A percentile compares a stretch with the other conserved stretches of the same genome.
phyloP scores from a whole-genome alignment of 2,329 filamentous ascomycete genomes.

The Hymenoscyphus fructigenus region DNA sequence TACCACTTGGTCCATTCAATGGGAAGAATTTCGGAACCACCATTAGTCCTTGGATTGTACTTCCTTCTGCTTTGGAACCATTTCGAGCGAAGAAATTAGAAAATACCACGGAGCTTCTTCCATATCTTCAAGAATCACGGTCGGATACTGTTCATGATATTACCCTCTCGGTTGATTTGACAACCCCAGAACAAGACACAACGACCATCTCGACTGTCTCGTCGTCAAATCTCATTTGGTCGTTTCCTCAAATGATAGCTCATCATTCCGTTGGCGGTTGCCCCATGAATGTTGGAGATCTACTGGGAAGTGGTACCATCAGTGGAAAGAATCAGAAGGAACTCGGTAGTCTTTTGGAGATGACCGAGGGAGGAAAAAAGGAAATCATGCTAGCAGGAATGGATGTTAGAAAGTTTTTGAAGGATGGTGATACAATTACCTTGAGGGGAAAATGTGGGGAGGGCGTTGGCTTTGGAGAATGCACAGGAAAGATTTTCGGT shows the following conservation, averaged over 20 bases:
- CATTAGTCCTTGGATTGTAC: slow-evolving; percentile 77
- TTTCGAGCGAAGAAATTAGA: slow-evolving; percentile 56
- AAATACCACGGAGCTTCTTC: slow-evolving; percentile 54
- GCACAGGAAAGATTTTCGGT: slow-evolving; percentile 57
- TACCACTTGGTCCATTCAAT: slow-evolving; percentile 80
- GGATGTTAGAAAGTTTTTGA: slow-evolving; percentile 67
- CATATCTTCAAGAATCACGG: slow-evolving; percentile 60
- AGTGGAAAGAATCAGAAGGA: slow-evolving; percentile 55
- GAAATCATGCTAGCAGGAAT: slow-evolving; percentile 61
- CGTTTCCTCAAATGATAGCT: slow-evolving; percentile 79
- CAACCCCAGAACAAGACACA: slow-evolving; percentile 48
- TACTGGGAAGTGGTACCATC: slow-evolving; percentile 79
- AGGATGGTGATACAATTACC: slow-evolving; percentile 70
- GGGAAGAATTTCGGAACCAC: slow-evolving; percentile 80
- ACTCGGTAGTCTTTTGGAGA: slow-evolving; percentile 70
- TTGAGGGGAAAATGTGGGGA: slow-evolving; percentile 66
- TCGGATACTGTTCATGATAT: slow-evolving; percentile 66
- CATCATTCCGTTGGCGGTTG: slow-evolving; percentile 78
- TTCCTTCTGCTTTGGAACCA: slow-evolving; percentile 72
- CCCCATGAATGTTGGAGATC: slow-evolving; percentile 69
- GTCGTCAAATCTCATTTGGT: slow-evolving; percentile 71
- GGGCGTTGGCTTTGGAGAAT: slow-evolving; percentile 76
- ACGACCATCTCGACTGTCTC: slow-evolving; percentile 61
- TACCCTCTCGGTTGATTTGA: slow-evolving; percentile 63
- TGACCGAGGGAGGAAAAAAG: slow-evolving; percentile 68